phyloP scores from a whole-genome alignment of 805 yeast genomes.

The Osmozyma mogii region DNA sequence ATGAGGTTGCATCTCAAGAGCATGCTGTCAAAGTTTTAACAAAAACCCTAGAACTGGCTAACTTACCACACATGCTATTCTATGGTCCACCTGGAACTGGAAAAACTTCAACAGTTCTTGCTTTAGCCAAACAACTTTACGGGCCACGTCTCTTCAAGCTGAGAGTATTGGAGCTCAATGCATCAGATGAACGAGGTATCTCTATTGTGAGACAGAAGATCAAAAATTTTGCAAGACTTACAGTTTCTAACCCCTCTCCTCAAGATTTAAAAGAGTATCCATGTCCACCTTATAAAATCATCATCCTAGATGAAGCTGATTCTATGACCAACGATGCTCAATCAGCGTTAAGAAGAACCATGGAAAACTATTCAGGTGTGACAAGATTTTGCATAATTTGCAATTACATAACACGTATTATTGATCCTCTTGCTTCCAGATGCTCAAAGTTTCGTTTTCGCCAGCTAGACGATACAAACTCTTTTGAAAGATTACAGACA shows the following conservation, averaged over 20 bases:
- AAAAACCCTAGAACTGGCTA: constrained; percentile 69
- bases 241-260: constrained; percentile 71
- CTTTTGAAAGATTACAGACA: constrained; percentile 56
- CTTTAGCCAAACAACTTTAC: constrained; percentile 70
- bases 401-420: constrained; percentile 92
- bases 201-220: constrained; percentile 80
- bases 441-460: constrained; percentile 93
- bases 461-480: constrained; percentile 62
- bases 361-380: constrained; percentile 83
- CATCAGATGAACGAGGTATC: constrained; percentile 88
- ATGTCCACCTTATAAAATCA: constrained; percentile 93
- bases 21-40: constrained; percentile 80
- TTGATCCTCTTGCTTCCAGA: constrained; percentile 93
- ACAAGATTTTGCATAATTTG: constrained; percentile 91
- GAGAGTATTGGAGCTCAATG: constrained; percentile 76
- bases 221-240: constrained; percentile 77
- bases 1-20: constrained; percentile 87
- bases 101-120: constrained; percentile 80
- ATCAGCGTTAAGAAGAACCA: constrained; percentile 87
- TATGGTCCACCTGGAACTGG: constrained; percentile 96
- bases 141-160: constrained; percentile 61
- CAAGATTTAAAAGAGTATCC: constrained; percentile 72
- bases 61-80: constrained; percentile 85
- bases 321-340: constrained; percentile 98
- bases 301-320: constrained; percentile 92